A percentile compares a stretch with the other conserved stretches of the same genome.
These are phyloP conservation scores for Pseudocercospora fuligena DNA, from an alignment of 2,329 filamentous ascomycete species.

Conservation along the genomic window DNA sequence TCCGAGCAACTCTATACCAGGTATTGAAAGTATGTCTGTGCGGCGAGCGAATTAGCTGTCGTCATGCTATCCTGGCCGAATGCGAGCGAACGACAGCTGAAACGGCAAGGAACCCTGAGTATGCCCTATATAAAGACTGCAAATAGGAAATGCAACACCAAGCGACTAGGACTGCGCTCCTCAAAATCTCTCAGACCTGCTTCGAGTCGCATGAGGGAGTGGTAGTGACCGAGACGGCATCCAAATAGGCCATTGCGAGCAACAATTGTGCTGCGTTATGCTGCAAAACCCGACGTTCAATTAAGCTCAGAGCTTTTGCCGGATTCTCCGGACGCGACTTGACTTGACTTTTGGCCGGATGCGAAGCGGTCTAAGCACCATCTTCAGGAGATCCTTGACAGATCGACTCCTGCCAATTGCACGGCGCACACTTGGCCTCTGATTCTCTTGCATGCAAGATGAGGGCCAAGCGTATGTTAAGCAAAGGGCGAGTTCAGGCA, in stretches of 20 bases:
- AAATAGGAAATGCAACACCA: neutral
- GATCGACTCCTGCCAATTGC: neutral
- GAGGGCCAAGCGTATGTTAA: neutral
- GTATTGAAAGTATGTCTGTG: slow-evolving; percentile 6
- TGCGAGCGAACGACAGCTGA: slow-evolving; percentile 6
- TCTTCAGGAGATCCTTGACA: neutral
- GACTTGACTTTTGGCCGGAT: neutral
- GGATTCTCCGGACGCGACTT: neutral
- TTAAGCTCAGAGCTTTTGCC: slow-evolving; percentile 3
- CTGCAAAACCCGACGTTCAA: neutral
- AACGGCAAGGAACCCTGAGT: neutral
- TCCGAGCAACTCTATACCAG: slow-evolving; percentile 7
- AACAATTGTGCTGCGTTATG: neutral
- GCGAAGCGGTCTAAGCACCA: neutral
- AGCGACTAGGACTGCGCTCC: neutral
- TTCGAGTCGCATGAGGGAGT: no score
- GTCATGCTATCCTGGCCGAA: slow-evolving; percentile 4
- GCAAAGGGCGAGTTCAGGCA: neutral
- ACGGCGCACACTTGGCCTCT: neutral
- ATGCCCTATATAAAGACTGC: neutral
- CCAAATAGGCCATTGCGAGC: neutral
- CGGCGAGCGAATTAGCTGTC: slow-evolving; percentile 8
- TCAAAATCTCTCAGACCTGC: neutral
- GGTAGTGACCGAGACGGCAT: no score
- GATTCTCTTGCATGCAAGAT: neutral